Percentiles rank a stretch among this genome's conserved stretches.
phyloP scores from a whole-genome alignment of 305 asterid species.

The Rubia tinctorum region DNA sequence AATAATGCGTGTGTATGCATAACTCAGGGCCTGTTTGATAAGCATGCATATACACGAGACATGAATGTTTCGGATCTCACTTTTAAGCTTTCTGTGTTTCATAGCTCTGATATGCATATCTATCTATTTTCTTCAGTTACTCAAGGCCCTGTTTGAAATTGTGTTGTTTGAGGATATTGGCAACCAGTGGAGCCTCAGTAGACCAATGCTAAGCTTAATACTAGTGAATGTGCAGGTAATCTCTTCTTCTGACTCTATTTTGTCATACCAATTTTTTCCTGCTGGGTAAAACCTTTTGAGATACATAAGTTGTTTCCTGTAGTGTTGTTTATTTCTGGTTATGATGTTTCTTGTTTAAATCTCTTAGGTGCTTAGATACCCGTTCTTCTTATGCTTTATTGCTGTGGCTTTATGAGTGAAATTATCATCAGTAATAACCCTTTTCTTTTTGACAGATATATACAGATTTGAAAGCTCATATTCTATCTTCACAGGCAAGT shows the following conservation, averaged over 20 bases:
- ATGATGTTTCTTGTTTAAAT: slow-evolving; percentile 4
- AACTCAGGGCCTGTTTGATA: neutral
- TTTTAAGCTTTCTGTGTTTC: neutral
- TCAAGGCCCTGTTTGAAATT: slow-evolving; percentile 90
- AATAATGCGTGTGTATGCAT: neutral
- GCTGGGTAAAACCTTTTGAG: neutral
- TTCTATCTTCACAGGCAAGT: slow-evolving; percentile 82
- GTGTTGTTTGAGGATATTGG: slow-evolving; percentile 89
- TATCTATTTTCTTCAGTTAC: slow-evolving; percentile 50
- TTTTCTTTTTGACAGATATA: slow-evolving; percentile 61
- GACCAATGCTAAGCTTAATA: slow-evolving; percentile 95
- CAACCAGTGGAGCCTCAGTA: slow-evolving; percentile 97
- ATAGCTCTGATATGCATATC: slow-evolving; percentile 5
- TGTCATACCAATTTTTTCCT: neutral
- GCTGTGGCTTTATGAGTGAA: neutral
- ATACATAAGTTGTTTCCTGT: neutral
- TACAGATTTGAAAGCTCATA: slow-evolving; percentile 76
- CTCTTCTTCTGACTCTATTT: slow-evolving; percentile 16
- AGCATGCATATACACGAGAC: neutral
- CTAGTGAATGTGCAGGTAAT: slow-evolving; percentile 88
- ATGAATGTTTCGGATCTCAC: neutral
- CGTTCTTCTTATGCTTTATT: neutral
- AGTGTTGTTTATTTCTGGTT: neutral
- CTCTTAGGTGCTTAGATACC: neutral
- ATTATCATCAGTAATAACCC: neutral